Evolutionary conservation across 441 rosid genomes (phyloP).

Genomic region (Sinapis alba): DNA sequence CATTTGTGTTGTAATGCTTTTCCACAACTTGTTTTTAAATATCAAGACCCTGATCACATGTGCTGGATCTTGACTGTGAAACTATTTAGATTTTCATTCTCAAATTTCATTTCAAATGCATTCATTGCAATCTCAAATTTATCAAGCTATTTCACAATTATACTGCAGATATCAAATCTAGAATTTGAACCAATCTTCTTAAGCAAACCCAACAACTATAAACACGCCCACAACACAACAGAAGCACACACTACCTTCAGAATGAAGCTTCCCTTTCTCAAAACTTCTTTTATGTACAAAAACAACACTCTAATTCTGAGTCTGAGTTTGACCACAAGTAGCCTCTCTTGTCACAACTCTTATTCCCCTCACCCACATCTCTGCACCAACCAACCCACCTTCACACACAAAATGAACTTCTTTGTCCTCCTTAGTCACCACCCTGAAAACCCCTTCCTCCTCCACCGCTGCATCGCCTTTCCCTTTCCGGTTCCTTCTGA

Average conservation of each 20-base stretch:
- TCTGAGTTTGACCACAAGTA: constrained; percentile 40
- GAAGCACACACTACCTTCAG: constrained; percentile 29
- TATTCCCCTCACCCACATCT: constrained; percentile 94
- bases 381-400: constrained; percentile 82
- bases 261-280: constrained; percentile 25
- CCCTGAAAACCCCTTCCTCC: constrained; percentile 67
- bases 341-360: constrained; percentile 66
- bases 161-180: constrained; percentile 23
- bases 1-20: constrained; percentile 27
- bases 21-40: background rate
- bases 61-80: constrained; percentile 12
- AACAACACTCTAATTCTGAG: constrained; percentile 28
- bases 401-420: constrained; percentile 82
- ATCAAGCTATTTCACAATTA: constrained; percentile 24
- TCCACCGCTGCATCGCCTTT: constrained; percentile 50
- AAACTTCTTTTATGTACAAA: constrained; percentile 41
- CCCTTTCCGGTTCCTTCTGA: constrained; percentile 51
- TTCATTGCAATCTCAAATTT: background rate
- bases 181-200: constrained; percentile 17
- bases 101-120: background rate
- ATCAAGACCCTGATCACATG: background rate
- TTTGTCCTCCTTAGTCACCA: constrained; percentile 66
- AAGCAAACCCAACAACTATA: constrained; percentile 35
- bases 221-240: constrained; percentile 23
- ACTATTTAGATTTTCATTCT: background rate